Evolutionary conservation across 2,329 filamentous ascomycete genomes (phyloP).

Genomic region (Rugonectria rugulosa): DNA sequence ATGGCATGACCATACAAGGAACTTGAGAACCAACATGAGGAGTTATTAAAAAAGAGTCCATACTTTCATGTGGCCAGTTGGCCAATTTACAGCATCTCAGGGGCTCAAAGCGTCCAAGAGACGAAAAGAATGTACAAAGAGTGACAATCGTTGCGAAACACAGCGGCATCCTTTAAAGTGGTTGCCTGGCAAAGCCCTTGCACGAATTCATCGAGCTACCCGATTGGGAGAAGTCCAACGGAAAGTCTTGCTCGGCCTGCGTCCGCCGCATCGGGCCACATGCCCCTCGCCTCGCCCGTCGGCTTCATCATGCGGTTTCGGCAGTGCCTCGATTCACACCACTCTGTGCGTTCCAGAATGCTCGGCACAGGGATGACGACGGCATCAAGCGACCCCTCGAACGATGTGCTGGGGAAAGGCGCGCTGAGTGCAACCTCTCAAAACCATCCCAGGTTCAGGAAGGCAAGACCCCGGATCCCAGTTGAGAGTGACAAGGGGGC

Average conservation of each 20-base stretch:
- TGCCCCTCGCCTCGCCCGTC: not conserved
- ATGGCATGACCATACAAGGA: no score
- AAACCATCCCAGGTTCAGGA: no score
- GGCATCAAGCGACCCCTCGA: constrained; percentile 14
- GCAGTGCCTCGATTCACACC: constrained; percentile 3
- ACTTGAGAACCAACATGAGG: no score
- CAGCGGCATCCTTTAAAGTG: not conserved
- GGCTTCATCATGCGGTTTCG: constrained; percentile 9
- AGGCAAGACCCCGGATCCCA: not conserved
- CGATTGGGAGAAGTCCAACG: not conserved
- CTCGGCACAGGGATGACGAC: constrained; percentile 8
- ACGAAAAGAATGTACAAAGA: no score
- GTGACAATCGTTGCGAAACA: no score
- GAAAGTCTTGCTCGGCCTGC: not conserved
- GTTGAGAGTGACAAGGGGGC: not conserved
- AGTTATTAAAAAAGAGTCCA: no score
- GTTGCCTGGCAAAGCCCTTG: not conserved
- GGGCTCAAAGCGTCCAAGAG: no score
- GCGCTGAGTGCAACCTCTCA: not conserved
- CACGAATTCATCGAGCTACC: not conserved
- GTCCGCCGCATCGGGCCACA: not conserved
- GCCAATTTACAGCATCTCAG: no score
- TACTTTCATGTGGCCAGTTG: no score
- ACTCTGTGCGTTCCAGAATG: not conserved
- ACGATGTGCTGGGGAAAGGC: constrained; percentile 1